phyloP scores from a whole-genome alignment of 2,329 filamentous ascomycete genomes.

The Herpotrichia juniperi region DNA sequence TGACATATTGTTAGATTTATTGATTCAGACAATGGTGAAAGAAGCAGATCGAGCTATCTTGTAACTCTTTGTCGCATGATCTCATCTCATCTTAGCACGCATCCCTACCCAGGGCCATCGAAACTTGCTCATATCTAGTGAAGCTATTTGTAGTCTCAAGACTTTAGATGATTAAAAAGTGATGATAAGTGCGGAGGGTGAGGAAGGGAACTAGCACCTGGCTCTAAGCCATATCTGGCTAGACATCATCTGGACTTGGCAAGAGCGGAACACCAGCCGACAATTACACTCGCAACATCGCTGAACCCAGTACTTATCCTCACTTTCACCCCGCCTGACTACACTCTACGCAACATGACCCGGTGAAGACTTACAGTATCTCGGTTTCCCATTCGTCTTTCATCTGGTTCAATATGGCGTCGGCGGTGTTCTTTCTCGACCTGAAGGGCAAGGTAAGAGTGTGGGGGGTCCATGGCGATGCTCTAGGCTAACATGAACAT shows the following conservation, averaged over 20 bases:
- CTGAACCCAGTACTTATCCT: neutral
- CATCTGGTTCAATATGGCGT: constrained; percentile 73
- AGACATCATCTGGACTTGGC: neutral
- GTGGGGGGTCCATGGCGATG: constrained; percentile 26
- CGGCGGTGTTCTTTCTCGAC: constrained; percentile 97
- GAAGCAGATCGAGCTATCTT: too few species aligned
- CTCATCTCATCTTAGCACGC: too few species aligned
- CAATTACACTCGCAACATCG: constrained; percentile 2
- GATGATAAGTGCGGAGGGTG: too few species aligned
- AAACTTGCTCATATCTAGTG: too few species aligned
- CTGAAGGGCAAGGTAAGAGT: constrained; percentile 94
- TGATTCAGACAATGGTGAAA: too few species aligned
- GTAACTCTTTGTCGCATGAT: too few species aligned
- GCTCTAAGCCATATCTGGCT: neutral
- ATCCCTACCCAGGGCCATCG: too few species aligned
- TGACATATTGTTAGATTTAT: too few species aligned
- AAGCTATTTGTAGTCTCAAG: too few species aligned
- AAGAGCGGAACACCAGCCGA: neutral
- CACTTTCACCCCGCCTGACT: constrained; percentile 8
- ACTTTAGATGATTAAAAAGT: too few species aligned
- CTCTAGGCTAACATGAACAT: constrained; percentile 33
- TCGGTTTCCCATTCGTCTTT: constrained; percentile 4
- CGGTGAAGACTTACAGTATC: constrained; percentile 14
- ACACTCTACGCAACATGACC: constrained; percentile 24
- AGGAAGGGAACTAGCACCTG: too few species aligned